Conservation (phyloP, 495 filamentous ascomycete genomes). For the Penicillium crystallinum region DNA sequence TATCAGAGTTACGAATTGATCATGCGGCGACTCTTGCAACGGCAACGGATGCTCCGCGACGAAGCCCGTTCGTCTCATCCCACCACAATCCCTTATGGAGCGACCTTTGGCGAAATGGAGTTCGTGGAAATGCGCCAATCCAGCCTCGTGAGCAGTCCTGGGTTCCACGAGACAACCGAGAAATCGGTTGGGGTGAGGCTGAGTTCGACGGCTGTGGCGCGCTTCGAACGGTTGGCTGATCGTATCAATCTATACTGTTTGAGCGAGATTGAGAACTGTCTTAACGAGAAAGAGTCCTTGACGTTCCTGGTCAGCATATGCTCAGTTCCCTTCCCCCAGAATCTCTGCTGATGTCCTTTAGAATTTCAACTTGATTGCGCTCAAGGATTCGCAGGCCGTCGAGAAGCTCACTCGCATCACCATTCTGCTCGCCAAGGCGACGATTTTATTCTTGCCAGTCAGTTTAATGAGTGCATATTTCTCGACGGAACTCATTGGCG, state of each 20-base stretch:
- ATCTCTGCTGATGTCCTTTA: constrained; percentile 28
- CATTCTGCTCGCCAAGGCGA: constrained; percentile 76
- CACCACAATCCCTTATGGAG: constrained; percentile 17
- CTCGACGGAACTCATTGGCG: constrained; percentile 59
- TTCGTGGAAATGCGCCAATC: constrained; percentile 24
- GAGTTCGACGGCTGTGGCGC: constrained; percentile 58
- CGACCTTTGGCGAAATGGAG: constrained; percentile 27
- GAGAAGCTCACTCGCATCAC: constrained; percentile 75
- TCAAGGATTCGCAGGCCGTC: constrained; percentile 75
- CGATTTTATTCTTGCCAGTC: constrained; percentile 79
- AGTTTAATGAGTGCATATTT: constrained; percentile 85
- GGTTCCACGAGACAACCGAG: constrained; percentile 17
- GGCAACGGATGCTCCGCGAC: constrained; percentile 41
- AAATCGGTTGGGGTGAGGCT: constrained; percentile 52
- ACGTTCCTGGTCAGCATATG: constrained; percentile 54
- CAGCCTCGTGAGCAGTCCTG: constrained; percentile 23
- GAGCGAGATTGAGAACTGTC: constrained; percentile 72
- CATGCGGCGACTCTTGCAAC: constrained; percentile 64
- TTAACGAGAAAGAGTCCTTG: constrained; percentile 72
- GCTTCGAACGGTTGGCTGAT: constrained; percentile 73
- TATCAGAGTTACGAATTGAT: constrained; percentile 77
- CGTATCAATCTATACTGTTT: constrained; percentile 73
- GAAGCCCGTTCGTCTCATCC: constrained; percentile 23
- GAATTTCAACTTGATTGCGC: constrained; percentile 85
- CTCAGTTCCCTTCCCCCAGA: background rate